These are phyloP conservation scores for Puccinellia tenuiflora DNA, from an alignment of 176 grass and related monocot species.

Conservation along the genomic window DNA sequence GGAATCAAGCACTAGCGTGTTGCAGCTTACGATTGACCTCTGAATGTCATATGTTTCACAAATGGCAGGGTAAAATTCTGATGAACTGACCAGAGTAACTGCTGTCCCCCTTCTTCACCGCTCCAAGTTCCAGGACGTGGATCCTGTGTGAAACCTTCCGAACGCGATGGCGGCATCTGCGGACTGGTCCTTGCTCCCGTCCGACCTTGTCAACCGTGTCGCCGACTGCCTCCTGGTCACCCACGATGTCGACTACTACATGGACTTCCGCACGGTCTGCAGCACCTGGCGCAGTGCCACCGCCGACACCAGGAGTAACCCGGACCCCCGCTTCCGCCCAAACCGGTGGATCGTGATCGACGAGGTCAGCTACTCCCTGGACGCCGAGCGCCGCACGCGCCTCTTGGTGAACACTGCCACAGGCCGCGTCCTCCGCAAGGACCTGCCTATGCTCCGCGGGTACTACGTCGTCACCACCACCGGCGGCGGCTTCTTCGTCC, in stretches of 20 bases:
- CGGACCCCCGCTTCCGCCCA: too few species aligned
- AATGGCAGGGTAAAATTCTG: neutral
- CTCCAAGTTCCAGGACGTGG: neutral
- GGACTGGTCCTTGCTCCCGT: neutral
- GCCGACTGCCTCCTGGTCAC: neutral
- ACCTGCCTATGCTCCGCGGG: too few species aligned
- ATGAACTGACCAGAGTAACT: neutral
- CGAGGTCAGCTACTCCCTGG: too few species aligned
- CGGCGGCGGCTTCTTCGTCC: too few species aligned
- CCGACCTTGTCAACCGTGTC: neutral
- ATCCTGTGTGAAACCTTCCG: neutral
- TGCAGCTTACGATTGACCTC: neutral
- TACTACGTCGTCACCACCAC: too few species aligned
- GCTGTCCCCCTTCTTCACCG: neutral
- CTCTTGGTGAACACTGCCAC: too few species aligned
- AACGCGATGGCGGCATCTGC: neutral
- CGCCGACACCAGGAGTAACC: too few species aligned
- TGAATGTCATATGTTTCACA: neutral
- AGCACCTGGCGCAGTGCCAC: neutral
- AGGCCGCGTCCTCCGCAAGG: too few species aligned
- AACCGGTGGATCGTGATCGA: too few species aligned
- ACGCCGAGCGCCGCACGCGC: too few species aligned
- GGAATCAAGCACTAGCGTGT: neutral
- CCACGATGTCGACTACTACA: neutral
- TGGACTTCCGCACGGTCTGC: neutral